Base-by-base conservation (phyloP, 1,284 basidiomycete genomes). In the Sporisorium graminicola region DNA sequence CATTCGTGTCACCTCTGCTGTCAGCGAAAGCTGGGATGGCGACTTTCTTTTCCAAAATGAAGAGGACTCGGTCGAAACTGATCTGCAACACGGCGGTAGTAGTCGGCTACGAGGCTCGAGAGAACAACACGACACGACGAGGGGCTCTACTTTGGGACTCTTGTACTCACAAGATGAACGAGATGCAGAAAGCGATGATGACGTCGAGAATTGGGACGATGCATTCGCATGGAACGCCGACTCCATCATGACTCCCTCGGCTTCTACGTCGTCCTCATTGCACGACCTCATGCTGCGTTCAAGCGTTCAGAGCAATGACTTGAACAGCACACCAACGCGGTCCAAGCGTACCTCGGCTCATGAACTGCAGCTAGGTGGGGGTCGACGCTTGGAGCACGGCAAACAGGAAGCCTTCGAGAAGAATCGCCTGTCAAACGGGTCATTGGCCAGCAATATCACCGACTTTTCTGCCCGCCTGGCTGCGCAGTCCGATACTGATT, bases 1-100 rank as follows among this genome's bases (percentile, higher is more conserved):
- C 37, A 68, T 75, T 37, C 67, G 73, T 7, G 67, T 75, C 24
- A 75, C 73, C 3, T 70, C 64, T 3, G 33, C 57, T 16, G 74
- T 79, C 47, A 74, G 74, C 65, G 79, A 80, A 53, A 79, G 53
- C 20, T 80, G 79, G 79, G 79, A 80, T 16, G 79, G 79, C 26
- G 79, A 80, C 60, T 80, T 75, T 43, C 65, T 80, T 20, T 80
- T 80, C 44, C 72, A 76, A 31, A 71, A 77, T 18, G 71, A 77
- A 20, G 67, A 67, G 24, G 73, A 57, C 4, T 18, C 65, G 4
- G 18, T 26, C 2, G 64, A 54, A 2, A 35, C 62, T 16, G 53
- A 31, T 8, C 24, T 42, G 16, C 52, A 52, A 6, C 40, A 37
- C 29, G 43, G 37, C 51, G 16, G 27, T 12, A 42, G 16, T 26